These are phyloP conservation scores for Cladosporium austrohemisphaericum DNA, from an alignment of 2,329 filamentous ascomycete species.

Conservation along the genomic window DNA sequence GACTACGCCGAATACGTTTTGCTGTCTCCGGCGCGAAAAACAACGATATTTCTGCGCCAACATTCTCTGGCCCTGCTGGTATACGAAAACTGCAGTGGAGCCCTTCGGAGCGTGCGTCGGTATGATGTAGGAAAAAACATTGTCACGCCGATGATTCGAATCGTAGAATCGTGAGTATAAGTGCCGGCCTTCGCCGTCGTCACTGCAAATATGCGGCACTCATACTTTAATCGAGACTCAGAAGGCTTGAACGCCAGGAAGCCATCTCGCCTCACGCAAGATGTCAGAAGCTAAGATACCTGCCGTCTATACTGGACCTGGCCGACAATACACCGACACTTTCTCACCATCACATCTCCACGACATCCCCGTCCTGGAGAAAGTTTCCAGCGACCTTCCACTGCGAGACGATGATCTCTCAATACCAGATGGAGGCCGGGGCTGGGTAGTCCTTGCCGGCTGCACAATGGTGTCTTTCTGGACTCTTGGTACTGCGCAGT, in stretches of 20 bases:
- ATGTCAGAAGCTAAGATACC: background rate
- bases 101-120: slow-evolving; percentile 5
- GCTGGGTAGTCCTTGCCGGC: slow-evolving; percentile 4
- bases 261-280: too few species aligned
- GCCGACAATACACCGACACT: background rate
- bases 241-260: background rate
- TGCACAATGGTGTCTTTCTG: slow-evolving; percentile 22
- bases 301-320: background rate
- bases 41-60: too few species aligned
- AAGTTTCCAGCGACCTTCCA: background rate
- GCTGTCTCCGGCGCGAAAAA: too few species aligned
- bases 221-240: background rate
- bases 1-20: background rate
- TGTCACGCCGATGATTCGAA: slow-evolving; percentile 6
- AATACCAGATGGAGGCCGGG: slow-evolving; percentile 9
- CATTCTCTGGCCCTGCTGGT: background rate
- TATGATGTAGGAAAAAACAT: background rate
- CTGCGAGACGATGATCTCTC: slow-evolving; percentile 4
- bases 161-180: background rate
- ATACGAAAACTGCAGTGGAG: background rate
- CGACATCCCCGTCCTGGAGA: slow-evolving; percentile 4
- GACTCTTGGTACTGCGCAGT: slow-evolving; percentile 53
- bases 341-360: background rate
- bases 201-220: background rate
- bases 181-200: background rate